phyloP scores from a whole-genome alignment of 805 yeast species.

The Debaryomyces prosopidis region DNA sequence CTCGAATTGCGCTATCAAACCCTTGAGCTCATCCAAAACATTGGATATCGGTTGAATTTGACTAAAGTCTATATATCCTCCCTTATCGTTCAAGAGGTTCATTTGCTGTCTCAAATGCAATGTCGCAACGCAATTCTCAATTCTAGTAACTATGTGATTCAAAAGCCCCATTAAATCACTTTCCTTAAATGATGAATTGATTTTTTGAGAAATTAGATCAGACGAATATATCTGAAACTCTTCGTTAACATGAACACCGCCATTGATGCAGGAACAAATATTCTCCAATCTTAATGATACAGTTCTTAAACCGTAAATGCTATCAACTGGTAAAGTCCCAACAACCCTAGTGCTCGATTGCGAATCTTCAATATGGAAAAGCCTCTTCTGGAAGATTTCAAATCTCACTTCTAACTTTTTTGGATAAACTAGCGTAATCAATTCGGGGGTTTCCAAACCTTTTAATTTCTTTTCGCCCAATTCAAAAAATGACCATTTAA shows the following conservation, averaged over 20 bases:
- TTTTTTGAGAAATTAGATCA: constrained; percentile 19
- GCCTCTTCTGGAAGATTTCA: constrained; percentile 38
- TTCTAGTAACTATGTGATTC: constrained; percentile 66
- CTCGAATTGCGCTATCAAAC: not conserved
- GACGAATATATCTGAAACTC: constrained; percentile 26
- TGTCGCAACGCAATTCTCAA: constrained; percentile 56
- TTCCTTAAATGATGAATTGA: constrained; percentile 19
- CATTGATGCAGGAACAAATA: constrained; percentile 51
- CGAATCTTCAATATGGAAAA: constrained; percentile 15
- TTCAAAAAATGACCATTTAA: constrained; percentile 67
- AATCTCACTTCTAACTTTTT: constrained; percentile 59
- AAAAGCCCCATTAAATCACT: constrained; percentile 54
- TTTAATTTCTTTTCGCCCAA: constrained; percentile 88
- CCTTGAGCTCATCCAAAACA: constrained; percentile 25
- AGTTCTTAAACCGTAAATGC: constrained; percentile 52
- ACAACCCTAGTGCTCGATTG: constrained; percentile 33
- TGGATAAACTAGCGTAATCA: constrained; percentile 78
- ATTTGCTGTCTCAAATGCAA: constrained; percentile 35
- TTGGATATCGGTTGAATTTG: constrained; percentile 18
- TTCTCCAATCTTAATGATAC: constrained; percentile 59
- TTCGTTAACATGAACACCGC: constrained; percentile 34
- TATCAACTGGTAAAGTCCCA: constrained; percentile 43
- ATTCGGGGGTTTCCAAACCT: constrained; percentile 92
- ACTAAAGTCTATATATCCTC: constrained; percentile 21
- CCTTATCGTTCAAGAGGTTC: constrained; percentile 19